phyloP scores from a whole-genome alignment of 345 rosid genomes.

The Balakata baccata region DNA sequence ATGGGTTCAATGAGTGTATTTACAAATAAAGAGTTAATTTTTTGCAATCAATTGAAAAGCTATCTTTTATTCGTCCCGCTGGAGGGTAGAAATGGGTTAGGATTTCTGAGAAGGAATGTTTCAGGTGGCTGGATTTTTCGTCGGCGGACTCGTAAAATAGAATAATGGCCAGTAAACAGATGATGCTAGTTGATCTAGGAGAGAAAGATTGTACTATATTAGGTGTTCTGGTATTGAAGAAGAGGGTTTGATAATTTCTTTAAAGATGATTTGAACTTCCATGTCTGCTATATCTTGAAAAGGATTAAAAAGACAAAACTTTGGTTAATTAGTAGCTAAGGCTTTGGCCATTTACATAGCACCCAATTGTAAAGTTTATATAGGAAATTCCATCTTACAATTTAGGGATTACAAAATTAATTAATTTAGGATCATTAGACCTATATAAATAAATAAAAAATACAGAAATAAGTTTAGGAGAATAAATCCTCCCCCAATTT shows the following conservation, averaged over 20 bases:
- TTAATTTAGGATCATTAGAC: too few relatives aligned
- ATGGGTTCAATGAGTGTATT: too few relatives aligned
- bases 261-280: conserved; percentile 4
- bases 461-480: too few relatives aligned
- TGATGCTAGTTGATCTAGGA: conserved; percentile 14
- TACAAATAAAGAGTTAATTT: too few relatives aligned
- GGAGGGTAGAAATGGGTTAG: conserved; percentile 4
- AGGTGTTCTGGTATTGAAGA: conserved; percentile 4
- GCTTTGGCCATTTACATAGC: too few relatives aligned
- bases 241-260: conserved; percentile 12
- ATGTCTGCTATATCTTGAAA: neutral
- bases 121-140: neutral
- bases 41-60: conserved; percentile 3
- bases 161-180: neutral
- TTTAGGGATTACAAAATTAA: too few relatives aligned
- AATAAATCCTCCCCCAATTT: too few relatives aligned
- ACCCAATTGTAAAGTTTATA: too few relatives aligned
- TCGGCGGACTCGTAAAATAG: neutral
- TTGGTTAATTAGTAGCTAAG: too few relatives aligned
- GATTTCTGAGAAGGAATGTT: conserved; percentile 3
- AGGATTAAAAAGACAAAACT: too few relatives aligned
- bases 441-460: too few relatives aligned
- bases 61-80: conserved; percentile 6
- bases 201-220: conserved; percentile 3
- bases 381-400: too few relatives aligned